Evolutionary conservation across 1,284 basidiomycete genomes (phyloP).

Genomic region (Erythrobasidium hasegawianum): DNA sequence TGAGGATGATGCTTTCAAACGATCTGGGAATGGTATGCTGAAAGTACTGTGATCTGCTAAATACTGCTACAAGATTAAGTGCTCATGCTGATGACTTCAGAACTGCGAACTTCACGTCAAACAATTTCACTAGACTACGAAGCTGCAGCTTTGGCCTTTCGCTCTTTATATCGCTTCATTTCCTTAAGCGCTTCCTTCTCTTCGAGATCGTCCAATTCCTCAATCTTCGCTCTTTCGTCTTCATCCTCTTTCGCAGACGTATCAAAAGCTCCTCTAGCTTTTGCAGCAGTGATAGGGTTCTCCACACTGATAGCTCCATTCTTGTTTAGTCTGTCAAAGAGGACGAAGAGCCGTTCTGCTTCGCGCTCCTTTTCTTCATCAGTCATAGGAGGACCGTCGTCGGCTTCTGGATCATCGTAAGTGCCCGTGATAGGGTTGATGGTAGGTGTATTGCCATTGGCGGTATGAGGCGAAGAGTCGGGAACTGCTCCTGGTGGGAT

Average conservation of each 20-base stretch:
- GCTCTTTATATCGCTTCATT: conserved; percentile 35
- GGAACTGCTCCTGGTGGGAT: conserved; percentile 45
- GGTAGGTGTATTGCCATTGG: conserved; percentile 8
- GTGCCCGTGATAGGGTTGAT: conserved; percentile 79
- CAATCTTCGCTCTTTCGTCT: conserved; percentile 66
- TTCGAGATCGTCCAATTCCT: conserved; percentile 59
- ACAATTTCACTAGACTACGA: no score
- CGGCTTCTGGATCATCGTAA: conserved; percentile 49
- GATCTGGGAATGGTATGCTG: no score
- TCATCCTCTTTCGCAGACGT: conserved; percentile 50
- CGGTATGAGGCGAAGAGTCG: background rate
- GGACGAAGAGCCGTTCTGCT: conserved; percentile 78
- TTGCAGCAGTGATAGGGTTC: conserved; percentile 43
- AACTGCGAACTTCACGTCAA: no score
- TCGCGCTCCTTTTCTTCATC: conserved; percentile 88
- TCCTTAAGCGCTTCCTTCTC: conserved; percentile 39
- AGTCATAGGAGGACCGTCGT: conserved; percentile 61
- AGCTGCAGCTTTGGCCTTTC: conserved; percentile 9
- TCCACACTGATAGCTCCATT: conserved; percentile 52
- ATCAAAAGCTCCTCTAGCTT: conserved; percentile 39
- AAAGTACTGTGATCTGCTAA: no score
- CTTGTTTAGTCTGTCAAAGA: conserved; percentile 80
- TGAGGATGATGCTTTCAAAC: background rate
- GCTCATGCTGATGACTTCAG: no score
- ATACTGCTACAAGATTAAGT: no score